Evolutionary conservation across 306 rosid genomes (phyloP), one percentile per base, ranked within the genome.

Genomic region (Comarum palustre): DNA sequence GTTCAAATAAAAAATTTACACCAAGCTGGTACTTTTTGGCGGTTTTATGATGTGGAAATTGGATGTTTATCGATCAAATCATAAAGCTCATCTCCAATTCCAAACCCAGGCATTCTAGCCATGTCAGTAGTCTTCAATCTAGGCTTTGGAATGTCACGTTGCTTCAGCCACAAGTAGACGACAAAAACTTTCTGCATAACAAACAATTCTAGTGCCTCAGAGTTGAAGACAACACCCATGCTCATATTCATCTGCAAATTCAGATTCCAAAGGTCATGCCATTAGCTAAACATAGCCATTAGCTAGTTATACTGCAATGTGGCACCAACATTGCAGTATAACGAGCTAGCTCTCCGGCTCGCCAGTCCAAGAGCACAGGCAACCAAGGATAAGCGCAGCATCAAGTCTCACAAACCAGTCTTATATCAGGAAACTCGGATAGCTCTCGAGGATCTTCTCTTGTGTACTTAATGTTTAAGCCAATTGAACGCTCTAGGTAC

Each of bases 41-140:
- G 24, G 9, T 71, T 36, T 73, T 72, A 82, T n/a, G 85, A 84
- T n/a, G 81, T 79, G 46, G 80, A 50, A 79, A 81, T 79, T 1
- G 93, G 96, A 77, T 86, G 87, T 47, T 83, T 75, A 62, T 93
- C 92, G 32, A 89, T 76, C 61, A 89, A 71, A 84, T 93, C 91
- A 62, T 81, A 91, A 13, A 93, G 88, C 34, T 89, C 98, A 77
- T 88, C 85, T 19, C 95, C 98, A 78, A 93, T 91, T 24, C 87
- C 90, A 55, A 93, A 93, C n/a, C 98, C 98, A 76, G 91, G 97
- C 98, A 93, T 91, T 77, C 88, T 86, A 75, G 98, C 98, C 98
- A 93, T 93, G 81, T 91, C 88, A 81, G 82, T 79, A 27, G 90
- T 64, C 88, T 86, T 93, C 79, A 85, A 39, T 81, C 86, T 82